phyloP scores from a whole-genome alignment of 441 rosid genomes.

The Gossypium davidsonii region DNA sequence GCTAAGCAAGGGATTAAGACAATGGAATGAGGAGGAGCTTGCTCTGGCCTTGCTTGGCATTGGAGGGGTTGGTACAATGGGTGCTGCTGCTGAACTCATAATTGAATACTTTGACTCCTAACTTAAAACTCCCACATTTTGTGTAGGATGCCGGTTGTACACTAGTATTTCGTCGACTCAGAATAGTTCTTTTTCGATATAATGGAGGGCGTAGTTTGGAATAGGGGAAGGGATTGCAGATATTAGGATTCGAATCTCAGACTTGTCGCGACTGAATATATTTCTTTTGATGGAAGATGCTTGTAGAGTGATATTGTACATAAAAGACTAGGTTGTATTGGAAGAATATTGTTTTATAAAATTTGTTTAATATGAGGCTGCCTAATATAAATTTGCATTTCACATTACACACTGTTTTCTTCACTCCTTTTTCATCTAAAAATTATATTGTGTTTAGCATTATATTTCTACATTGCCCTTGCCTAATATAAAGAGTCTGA shows the following conservation, averaged over 20 bases:
- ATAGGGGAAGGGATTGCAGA: not conserved
- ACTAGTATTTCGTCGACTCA: not conserved
- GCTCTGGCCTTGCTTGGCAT: slow-evolving; percentile 53
- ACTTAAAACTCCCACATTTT: not conserved
- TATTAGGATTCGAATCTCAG: not conserved
- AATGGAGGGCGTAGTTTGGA: not conserved
- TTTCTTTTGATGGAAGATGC: too few relatives aligned
- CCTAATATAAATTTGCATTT: too few relatives aligned
- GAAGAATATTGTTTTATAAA: too few relatives aligned
- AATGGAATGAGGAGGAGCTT: slow-evolving; percentile 61
- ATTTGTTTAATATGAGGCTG: too few relatives aligned
- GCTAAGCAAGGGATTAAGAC: slow-evolving; percentile 53
- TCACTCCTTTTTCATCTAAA: too few relatives aligned
- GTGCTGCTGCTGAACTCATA: slow-evolving; percentile 49
- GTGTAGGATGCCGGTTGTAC: slow-evolving; percentile 9
- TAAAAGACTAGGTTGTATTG: too few relatives aligned
- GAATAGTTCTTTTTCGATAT: slow-evolving; percentile 10
- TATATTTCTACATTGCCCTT: too few relatives aligned
- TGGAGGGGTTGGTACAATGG: slow-evolving; percentile 54
- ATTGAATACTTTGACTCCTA: slow-evolving; percentile 25
- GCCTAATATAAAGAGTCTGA: too few relatives aligned
- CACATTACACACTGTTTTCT: too few relatives aligned
- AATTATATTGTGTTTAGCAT: too few relatives aligned
- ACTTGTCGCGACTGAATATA: not conserved
- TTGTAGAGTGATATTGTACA: too few relatives aligned